Base-by-base conservation (phyloP, 108 stramenopile species). In the Skeletonema grethae region DNA sequence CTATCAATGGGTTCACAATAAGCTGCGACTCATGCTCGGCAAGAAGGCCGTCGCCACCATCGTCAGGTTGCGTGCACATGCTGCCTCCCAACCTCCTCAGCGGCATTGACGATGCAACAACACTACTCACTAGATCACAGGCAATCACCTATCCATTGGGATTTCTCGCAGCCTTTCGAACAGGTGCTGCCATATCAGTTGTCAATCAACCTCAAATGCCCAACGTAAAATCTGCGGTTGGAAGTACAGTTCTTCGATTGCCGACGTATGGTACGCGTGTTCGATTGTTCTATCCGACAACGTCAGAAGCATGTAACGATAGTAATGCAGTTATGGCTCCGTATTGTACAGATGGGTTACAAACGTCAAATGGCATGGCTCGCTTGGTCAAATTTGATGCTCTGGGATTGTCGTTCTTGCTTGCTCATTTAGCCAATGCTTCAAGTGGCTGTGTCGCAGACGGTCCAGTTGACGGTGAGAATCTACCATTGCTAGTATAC, bases 151-250 rank as follows among this genome's bases (percentile, higher is more conserved):
- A 61, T 30, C 73, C 73, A 59, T 15, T 61, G 9, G 73, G 31
- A 4, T 68, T 61, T n/a, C 3, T 46, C 58, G 73, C 73, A 20
- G 67, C 73, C 16, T 75, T 69, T 28, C 67, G 73, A 38, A 60
- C 67, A n/a, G 67, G 67, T 20, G 67, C 73, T 7, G 67, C 67
- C 32, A 30, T 69, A 18, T 41, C 65, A 16, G 73, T 69, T 39
- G 41, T 69, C 24, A 35, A 24, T 28, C 73, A 69, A 28, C 67
- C 67, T 25, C 67, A 31, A 55, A 60, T 60, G 57, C 73, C 73
- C 7, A 32, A 28, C 4, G 32, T 69, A 2, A 48, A 69, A 38
- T 58, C 10, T 34, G 30, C 35, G 0, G 73, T 69, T 13, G 73
- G 73, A 2, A 69, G 67, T 59, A 32, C 28, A 12, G 46, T 71